These are phyloP conservation scores for Penicillium brasilianum DNA, from an alignment of 2,329 filamentous ascomycete genomes.

Conservation along the genomic window DNA sequence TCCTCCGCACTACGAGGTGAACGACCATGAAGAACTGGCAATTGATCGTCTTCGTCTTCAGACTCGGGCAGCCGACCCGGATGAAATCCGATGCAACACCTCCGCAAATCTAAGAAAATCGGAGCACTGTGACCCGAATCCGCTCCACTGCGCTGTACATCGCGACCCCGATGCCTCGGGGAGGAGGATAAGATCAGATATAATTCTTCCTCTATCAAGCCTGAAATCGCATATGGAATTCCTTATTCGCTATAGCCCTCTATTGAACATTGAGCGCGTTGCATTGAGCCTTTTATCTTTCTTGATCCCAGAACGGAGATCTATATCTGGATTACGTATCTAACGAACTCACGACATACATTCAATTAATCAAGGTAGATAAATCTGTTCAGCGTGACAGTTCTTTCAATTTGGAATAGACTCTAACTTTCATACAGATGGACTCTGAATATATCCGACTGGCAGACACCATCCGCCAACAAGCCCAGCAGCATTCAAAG, in stretches of 20 bases:
- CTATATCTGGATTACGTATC: not conserved
- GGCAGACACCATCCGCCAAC: constrained; percentile 24
- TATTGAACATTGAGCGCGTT: not conserved
- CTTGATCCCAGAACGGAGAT: not conserved
- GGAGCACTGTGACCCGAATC: constrained; percentile 37
- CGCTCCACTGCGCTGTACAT: constrained; percentile 25
- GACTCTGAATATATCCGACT: constrained; percentile 30
- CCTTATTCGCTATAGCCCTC: not conserved
- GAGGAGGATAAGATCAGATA: not conserved
- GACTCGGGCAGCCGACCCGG: constrained; percentile 19
- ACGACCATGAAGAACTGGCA: not conserved
- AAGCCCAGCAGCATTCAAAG: constrained; percentile 23
- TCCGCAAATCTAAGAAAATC: constrained; percentile 15
- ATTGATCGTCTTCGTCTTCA: not conserved
- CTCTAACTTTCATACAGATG: constrained; percentile 26
- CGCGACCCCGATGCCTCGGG: constrained; percentile 3
- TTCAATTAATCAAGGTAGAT: constrained; percentile 11
- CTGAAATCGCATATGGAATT: not conserved
- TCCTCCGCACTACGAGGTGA: not conserved
- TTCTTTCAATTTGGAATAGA: not conserved
- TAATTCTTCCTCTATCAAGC: too few species aligned
- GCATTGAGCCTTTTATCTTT: not conserved
- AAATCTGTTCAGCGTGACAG: not conserved
- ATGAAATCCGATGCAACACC: constrained; percentile 18
- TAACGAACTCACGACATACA: not conserved